These are phyloP conservation scores for Nothophaeocryptopus gaeumannii DNA, from an alignment of 2,329 filamentous ascomycete genomes.

Conservation along the genomic window DNA sequence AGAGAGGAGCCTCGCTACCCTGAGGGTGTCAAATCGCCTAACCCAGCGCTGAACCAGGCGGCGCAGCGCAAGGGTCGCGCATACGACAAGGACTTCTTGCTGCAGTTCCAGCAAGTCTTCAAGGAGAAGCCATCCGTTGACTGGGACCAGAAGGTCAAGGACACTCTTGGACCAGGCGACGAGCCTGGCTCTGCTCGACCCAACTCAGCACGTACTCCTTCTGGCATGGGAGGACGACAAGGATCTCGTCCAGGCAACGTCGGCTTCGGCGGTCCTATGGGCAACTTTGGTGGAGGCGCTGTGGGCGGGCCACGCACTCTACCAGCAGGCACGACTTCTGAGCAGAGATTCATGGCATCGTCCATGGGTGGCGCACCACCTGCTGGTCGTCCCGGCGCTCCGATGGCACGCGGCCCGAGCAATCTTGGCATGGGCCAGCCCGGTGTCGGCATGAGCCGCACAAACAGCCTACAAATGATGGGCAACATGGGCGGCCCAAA, in stretches of 20 bases:
- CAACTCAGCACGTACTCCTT: conserved; percentile 55
- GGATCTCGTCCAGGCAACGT: conserved; percentile 37
- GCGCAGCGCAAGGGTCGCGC: conserved; percentile 83
- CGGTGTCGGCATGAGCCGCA: conserved; percentile 58
- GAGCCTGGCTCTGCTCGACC: conserved; percentile 55
- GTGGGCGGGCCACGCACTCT: conserved; percentile 52
- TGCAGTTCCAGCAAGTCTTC: conserved; percentile 95
- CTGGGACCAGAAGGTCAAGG: conserved; percentile 85
- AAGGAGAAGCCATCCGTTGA: conserved; percentile 94
- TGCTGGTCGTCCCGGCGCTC: conserved; percentile 30
- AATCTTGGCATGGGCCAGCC: conserved; percentile 50
- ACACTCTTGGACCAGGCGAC: conserved; percentile 74
- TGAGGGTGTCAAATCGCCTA: conserved; percentile 78
- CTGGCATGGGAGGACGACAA: conserved; percentile 50
- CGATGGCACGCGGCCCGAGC: conserved; percentile 58
- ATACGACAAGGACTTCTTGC: conserved; percentile 90
- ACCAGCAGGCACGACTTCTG: conserved; percentile 73
- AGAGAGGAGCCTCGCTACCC: conserved; percentile 76
- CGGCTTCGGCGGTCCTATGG: conserved; percentile 63
- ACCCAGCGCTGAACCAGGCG: conserved; percentile 82
- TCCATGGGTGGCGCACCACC: conserved; percentile 19
- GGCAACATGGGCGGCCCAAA: conserved; percentile 59
- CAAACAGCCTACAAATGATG: conserved; percentile 58
- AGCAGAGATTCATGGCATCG: conserved; percentile 61
- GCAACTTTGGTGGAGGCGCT: conserved; percentile 56